These are phyloP conservation scores for Borealophlyctis nickersoniae DNA, from an alignment of 192 early-diverging fungal species.

Conservation along the genomic window DNA sequence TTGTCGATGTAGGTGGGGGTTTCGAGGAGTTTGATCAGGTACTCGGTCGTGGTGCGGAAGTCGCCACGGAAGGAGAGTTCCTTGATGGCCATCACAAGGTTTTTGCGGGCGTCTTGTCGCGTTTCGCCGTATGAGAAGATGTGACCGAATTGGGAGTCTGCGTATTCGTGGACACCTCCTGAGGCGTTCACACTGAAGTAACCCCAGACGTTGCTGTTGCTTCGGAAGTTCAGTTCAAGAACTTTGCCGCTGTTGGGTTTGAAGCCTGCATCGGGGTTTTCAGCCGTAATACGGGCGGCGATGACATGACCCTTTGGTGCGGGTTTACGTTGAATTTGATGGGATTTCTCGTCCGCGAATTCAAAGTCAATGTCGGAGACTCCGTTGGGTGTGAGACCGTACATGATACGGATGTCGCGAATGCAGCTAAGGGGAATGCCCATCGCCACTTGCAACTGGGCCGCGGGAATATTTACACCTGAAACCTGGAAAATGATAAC, in stretches of 20 bases:
- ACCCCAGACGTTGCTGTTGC: slow-evolving; percentile 97
- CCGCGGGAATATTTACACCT: slow-evolving; percentile 95
- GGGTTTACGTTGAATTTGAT: slow-evolving; percentile 86
- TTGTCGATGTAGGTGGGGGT: slow-evolving; percentile 86
- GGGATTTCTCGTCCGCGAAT: slow-evolving; percentile 70
- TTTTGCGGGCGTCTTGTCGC: slow-evolving; percentile 88
- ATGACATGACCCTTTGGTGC: slow-evolving; percentile 95
- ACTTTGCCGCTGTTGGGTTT: slow-evolving; percentile 96
- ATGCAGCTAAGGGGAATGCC: slow-evolving; percentile 95
- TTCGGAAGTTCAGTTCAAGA: slow-evolving; percentile 95
- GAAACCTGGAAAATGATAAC: slow-evolving; percentile 51
- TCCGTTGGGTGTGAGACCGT: slow-evolving; percentile 84
- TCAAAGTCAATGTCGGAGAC: slow-evolving; percentile 92
- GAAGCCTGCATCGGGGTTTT: slow-evolving; percentile 99
- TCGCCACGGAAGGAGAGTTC: slow-evolving; percentile 98
- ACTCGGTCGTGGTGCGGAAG: slow-evolving; percentile 98
- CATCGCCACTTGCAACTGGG: slow-evolving; percentile 98
- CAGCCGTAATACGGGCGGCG: slow-evolving; percentile 96
- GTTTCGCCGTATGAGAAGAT: slow-evolving; percentile 96
- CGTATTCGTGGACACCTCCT: slow-evolving; percentile 97
- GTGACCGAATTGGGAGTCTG: slow-evolving; percentile 99
- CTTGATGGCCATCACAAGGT: slow-evolving; percentile 96
- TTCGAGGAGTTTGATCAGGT: slow-evolving; percentile 90
- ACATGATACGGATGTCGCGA: slow-evolving; percentile 92
- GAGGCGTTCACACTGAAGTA: slow-evolving; percentile 95